phyloP scores from a whole-genome alignment of 768 basidiomycete genomes.

The Ephemerocybe angulata region DNA sequence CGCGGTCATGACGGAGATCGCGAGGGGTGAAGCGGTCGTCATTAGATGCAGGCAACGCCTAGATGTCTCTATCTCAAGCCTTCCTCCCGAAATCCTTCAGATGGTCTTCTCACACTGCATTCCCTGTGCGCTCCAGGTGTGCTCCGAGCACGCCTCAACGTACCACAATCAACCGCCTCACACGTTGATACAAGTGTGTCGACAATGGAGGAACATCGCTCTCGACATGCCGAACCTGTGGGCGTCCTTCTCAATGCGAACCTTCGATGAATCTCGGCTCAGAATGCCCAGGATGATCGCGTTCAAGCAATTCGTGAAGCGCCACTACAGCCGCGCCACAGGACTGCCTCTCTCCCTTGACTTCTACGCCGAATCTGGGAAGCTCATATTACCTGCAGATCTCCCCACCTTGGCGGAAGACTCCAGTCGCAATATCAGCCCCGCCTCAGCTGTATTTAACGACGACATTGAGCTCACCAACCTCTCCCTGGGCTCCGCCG shows the following conservation, averaged over 20 bases:
- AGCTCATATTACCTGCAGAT: no score
- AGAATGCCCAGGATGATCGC: background rate
- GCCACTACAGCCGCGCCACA: background rate
- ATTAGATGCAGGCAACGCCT: conserved; percentile 1
- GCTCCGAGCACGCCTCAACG: background rate
- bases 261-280: background rate
- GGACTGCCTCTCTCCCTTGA: conserved; percentile 3
- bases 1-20: background rate
- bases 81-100: conserved; percentile 6
- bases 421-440: background rate
- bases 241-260: conserved; percentile 1
- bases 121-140: background rate
- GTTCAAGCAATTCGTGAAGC: conserved; percentile 1
- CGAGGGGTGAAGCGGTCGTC: background rate
- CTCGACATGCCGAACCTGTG: conserved; percentile 1
- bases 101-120: conserved; percentile 2
- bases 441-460: background rate
- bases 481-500: background rate
- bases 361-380: background rate
- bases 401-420: no score
- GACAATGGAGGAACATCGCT: conserved; percentile 5
- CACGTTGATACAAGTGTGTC: background rate
- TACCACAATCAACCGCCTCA: background rate
- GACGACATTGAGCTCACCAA: background rate
- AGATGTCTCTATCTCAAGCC: background rate